A percentile compares a stretch with the other conserved stretches of the same genome.
phyloP scores from a whole-genome alignment of 2,329 filamentous ascomycete genomes.

The Pseudocercospora fijiensis region DNA sequence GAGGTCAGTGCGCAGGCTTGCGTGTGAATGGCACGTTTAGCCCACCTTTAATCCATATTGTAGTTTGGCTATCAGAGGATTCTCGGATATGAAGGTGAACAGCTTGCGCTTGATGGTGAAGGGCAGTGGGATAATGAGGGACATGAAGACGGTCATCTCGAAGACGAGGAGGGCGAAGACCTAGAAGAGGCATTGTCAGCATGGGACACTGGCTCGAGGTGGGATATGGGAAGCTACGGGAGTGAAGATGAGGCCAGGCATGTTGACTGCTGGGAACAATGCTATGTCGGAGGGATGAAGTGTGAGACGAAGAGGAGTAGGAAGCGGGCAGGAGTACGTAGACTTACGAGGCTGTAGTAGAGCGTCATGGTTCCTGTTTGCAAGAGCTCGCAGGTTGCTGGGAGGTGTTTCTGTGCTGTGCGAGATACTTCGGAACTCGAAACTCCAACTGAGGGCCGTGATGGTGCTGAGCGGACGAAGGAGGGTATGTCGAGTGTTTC shows the following conservation, averaged over 20 bases:
- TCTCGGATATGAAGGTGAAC: conserved; percentile 95
- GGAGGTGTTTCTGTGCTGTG: neutral
- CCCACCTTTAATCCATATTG: conserved; percentile 91
- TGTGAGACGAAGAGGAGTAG: conserved; percentile 7
- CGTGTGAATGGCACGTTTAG: neutral
- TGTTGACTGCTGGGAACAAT: conserved; percentile 23
- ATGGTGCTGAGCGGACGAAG: neutral
- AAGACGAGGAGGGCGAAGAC: conserved; percentile 79
- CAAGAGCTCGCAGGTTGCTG: conserved; percentile 12
- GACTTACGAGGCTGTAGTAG: conserved; percentile 65
- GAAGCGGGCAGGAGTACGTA: conserved; percentile 25
- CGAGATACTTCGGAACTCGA: conserved; percentile 2
- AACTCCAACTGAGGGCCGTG: conserved; percentile 1
- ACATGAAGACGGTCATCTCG: conserved; percentile 79
- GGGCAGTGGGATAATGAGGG: conserved; percentile 81
- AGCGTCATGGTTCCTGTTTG: conserved; percentile 60
- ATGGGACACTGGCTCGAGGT: neutral
- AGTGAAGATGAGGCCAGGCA: conserved; percentile 41
- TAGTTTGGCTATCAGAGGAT: conserved; percentile 78
- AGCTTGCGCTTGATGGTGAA: conserved; percentile 82
- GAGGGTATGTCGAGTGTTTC: conserved; percentile 3
- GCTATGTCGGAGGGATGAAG: neutral
- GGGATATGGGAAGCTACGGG: conserved; percentile 31
- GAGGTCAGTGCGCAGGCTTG: neutral
- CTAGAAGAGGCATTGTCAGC: conserved; percentile 47